Evolutionary conservation across 768 basidiomycete species (phyloP).

Genomic region (Lactarius trivialis): DNA sequence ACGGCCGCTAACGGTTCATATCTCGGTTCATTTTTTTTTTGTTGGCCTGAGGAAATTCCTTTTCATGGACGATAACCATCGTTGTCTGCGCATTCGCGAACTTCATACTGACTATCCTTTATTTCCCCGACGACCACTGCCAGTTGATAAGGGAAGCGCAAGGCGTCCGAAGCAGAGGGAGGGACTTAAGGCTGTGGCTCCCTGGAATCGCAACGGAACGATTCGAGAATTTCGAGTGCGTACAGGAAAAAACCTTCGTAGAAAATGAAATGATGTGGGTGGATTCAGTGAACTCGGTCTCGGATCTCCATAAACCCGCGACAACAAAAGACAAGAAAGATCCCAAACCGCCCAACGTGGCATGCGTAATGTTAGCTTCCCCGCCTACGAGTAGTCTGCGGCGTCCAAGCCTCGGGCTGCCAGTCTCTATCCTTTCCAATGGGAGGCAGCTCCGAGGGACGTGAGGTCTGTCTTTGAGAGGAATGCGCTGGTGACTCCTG

Average conservation of each 20-base stretch:
- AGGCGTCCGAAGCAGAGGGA: too few species aligned
- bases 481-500: background rate
- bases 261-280: too few species aligned
- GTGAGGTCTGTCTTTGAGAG: background rate
- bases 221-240: too few species aligned
- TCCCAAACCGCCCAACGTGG: background rate
- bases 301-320: background rate
- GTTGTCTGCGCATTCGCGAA: background rate
- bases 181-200: too few species aligned
- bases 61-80: background rate
- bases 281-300: background rate
- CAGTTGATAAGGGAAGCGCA: too few species aligned
- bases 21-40: slow-evolving; percentile 13
- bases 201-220: too few species aligned
- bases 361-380: background rate
- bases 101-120: background rate
- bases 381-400: background rate
- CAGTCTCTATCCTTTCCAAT: slow-evolving; percentile 14
- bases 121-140: background rate
- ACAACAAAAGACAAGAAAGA: background rate
- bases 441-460: background rate
- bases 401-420: slow-evolving; percentile 19
- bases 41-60: slow-evolving; percentile 12
- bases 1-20: slow-evolving; percentile 4
- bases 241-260: too few species aligned